A percentile compares a stretch with the other conserved stretches of the same genome.
phyloP scores from a whole-genome alignment of 495 filamentous ascomycete genomes.

The Penicillium egyptiacum region DNA sequence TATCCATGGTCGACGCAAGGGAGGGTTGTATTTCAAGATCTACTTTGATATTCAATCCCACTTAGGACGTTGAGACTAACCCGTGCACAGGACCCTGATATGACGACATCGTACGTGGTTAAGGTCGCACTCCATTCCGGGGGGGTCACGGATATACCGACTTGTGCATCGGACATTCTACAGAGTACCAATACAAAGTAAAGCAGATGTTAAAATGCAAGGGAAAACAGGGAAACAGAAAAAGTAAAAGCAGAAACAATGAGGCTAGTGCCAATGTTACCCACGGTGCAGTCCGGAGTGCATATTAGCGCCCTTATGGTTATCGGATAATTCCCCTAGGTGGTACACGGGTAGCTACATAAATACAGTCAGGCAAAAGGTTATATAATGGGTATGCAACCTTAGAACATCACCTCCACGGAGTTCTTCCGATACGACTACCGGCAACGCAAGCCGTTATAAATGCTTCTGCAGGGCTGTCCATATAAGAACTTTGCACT shows the following conservation, averaged over 20 bases:
- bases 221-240: neutral
- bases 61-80: neutral
- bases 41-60: neutral
- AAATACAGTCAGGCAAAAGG: neutral
- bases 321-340: slow-evolving; percentile 12
- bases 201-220: neutral
- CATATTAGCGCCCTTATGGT: neutral
- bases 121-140: slow-evolving; percentile 15
- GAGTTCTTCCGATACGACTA: slow-evolving; percentile 23
- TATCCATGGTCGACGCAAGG: slow-evolving; percentile 43
- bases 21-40: slow-evolving; percentile 14
- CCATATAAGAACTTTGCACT: slow-evolving; percentile 1
- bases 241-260: slow-evolving; percentile 7
- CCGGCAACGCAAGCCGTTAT: neutral
- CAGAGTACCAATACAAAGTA: slow-evolving; percentile 8
- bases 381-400: slow-evolving; percentile 12
- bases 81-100: slow-evolving; percentile 21
- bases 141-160: slow-evolving; percentile 4
- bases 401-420: slow-evolving; percentile 3
- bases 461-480: slow-evolving; percentile 5
- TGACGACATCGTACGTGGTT: slow-evolving; percentile 21
- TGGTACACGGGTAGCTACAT: slow-evolving; percentile 12
- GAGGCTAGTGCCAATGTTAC: slow-evolving; percentile 14
- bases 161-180: slow-evolving; percentile 22
- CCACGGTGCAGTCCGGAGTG: slow-evolving; percentile 2